Percentiles rank a stretch among this genome's conserved stretches.
Conservation (phyloP, 371 early-diverging fungal genomes). For the Zancudomyces culisetae region DNA sequence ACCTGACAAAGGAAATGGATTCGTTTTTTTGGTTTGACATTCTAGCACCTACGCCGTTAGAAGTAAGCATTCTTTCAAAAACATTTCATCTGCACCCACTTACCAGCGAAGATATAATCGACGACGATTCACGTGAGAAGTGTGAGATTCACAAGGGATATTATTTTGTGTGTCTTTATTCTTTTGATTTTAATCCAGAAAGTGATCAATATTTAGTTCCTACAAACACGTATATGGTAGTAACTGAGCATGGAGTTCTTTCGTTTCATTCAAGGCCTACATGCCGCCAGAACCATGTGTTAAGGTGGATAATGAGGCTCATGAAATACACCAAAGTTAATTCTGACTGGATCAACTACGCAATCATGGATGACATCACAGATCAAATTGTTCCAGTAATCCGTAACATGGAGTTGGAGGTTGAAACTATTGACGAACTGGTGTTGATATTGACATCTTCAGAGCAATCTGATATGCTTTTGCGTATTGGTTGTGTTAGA, state of each 20-base stretch:
- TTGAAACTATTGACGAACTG: constrained; percentile 70
- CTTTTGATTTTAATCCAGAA: constrained; percentile 45
- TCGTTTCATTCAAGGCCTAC: constrained; percentile 22
- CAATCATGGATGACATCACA: constrained; percentile 62
- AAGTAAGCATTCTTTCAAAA: constrained; percentile 52
- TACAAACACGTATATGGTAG: constrained; percentile 59
- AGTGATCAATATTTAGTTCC: constrained; percentile 50
- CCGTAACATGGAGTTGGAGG: constrained; percentile 56
- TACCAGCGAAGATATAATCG: constrained; percentile 77
- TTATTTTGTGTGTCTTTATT: constrained; percentile 73
- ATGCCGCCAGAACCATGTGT: constrained; percentile 21
- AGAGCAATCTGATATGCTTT: constrained; percentile 72
- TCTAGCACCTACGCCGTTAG: constrained; percentile 51
- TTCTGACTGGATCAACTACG: constrained; percentile 28
- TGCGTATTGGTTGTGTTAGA: constrained; percentile 64
- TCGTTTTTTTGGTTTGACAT: constrained; percentile 81
- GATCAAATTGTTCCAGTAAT: constrained; percentile 61
- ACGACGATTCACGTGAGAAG: constrained; percentile 82
- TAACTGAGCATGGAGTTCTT: constrained; percentile 34
- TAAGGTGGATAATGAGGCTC: constrained; percentile 16
- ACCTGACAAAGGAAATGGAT: constrained; percentile 9
- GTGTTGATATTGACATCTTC: constrained; percentile 72
- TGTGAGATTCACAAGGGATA: constrained; percentile 78
- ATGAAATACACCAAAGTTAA: constrained; percentile 15
- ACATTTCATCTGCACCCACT: constrained; percentile 69